These are phyloP conservation scores for Acanthamoeba rhysodes DNA, from an alignment of 208 protist species.

Conservation along the genomic window DNA sequence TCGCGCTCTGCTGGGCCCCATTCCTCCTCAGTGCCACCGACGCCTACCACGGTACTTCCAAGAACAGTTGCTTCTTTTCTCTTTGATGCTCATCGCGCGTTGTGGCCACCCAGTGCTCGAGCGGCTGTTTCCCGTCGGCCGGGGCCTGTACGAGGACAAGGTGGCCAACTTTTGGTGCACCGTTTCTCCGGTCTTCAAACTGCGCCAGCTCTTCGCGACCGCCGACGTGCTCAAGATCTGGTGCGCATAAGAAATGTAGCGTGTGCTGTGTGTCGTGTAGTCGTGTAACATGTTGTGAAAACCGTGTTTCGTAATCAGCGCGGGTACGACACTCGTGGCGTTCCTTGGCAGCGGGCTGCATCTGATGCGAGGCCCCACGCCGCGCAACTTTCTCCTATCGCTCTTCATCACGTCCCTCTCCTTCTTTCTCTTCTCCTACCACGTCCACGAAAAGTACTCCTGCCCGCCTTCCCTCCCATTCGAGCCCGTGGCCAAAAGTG, in stretches of 20 bases:
- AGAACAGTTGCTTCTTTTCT: too few species aligned
- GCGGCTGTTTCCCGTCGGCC: constrained; percentile 92
- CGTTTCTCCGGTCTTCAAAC: constrained; percentile 86
- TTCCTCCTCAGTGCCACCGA: constrained; percentile 54
- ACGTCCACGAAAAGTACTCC: constrained; percentile 93
- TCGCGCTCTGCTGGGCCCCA: constrained; percentile 83
- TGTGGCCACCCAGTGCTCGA: constrained; percentile 84
- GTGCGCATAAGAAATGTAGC: constrained; percentile 28
- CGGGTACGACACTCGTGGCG: constrained; percentile 81
- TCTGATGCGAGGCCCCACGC: constrained; percentile 75
- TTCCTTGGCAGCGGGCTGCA: constrained; percentile 77
- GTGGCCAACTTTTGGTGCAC: constrained; percentile 95
- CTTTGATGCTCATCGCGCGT: too few species aligned
- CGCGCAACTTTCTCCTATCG: constrained; percentile 77
- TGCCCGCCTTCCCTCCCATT: constrained; percentile 79
- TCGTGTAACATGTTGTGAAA: too few species aligned
- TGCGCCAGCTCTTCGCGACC: constrained; percentile 74
- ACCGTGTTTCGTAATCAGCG: constrained; percentile 27
- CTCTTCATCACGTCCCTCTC: constrained; percentile 84
- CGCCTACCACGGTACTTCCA: neutral
- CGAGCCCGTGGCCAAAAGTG: too few species aligned
- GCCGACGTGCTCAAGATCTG: constrained; percentile 69
- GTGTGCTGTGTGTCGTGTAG: too few species aligned
- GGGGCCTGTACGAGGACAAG: constrained; percentile 95
- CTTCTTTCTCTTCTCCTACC: constrained; percentile 94